Evolutionary conservation across 257 asterid genomes (phyloP).

Genomic region (Solanum chaucha): DNA sequence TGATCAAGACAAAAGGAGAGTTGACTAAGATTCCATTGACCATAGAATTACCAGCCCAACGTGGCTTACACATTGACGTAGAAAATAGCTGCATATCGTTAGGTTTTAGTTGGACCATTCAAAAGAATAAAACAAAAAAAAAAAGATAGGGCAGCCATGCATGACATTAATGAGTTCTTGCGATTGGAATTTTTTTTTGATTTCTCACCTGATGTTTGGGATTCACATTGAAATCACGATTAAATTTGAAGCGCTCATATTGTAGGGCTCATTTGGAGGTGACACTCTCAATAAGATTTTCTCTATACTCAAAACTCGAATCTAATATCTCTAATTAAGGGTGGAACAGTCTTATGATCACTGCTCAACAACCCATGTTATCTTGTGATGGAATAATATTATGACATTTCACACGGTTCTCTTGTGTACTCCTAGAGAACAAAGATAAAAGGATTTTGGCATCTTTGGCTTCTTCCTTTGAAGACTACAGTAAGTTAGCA

Average conservation of each 20-base stretch:
- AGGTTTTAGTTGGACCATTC: constrained; percentile 16
- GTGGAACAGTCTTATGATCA: too few relatives aligned
- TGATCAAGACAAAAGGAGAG: constrained; percentile 13
- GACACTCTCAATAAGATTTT: too few relatives aligned
- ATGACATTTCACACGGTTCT: neutral
- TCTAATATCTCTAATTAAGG: too few relatives aligned
- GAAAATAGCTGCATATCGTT: constrained; percentile 23
- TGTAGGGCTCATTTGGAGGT: too few relatives aligned
- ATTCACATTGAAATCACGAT: too few relatives aligned
- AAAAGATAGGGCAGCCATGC: neutral
- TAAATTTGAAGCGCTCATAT: too few relatives aligned
- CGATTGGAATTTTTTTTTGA: neutral
- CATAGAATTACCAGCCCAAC: constrained; percentile 8
- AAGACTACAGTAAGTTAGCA: neutral
- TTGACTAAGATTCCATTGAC: constrained; percentile 41
- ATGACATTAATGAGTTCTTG: neutral
- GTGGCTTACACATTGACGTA: constrained; percentile 29
- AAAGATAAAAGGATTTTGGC: neutral
- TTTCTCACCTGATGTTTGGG: neutral
- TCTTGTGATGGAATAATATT: neutral
- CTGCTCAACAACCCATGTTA: too few relatives aligned
- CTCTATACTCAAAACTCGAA: too few relatives aligned
- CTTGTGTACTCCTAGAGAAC: neutral
- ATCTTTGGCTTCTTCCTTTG: neutral
- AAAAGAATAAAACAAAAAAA: neutral